Conservation (phyloP, 805 yeast species). For the Metschnikowia cubensis region DNA sequence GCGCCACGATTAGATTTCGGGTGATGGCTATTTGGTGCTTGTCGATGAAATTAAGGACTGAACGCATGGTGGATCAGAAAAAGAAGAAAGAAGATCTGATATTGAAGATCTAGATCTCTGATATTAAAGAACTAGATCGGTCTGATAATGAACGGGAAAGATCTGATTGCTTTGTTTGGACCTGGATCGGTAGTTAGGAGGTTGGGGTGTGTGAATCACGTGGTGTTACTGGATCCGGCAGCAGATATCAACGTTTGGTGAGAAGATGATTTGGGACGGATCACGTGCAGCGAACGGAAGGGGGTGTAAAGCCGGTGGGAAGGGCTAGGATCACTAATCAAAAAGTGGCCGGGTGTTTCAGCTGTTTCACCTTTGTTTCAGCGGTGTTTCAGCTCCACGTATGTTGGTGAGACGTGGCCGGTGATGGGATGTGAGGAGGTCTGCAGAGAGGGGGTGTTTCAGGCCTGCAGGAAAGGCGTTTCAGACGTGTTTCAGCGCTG, state of each 20-base stretch:
- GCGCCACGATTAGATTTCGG: slow-evolving; percentile 23
- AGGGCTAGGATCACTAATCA: background rate
- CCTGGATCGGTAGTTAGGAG: background rate
- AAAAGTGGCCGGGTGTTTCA: no score
- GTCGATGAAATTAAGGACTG: slow-evolving; percentile 23
- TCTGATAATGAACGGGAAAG: background rate
- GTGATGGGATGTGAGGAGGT: background rate
- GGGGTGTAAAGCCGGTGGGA: background rate
- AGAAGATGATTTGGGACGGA: background rate
- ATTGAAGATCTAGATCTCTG: background rate
- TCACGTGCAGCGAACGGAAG: background rate
- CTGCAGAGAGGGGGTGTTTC: background rate
- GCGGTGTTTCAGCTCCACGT: background rate
- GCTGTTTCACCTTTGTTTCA: background rate
- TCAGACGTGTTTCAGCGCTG: background rate
- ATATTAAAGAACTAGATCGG: background rate
- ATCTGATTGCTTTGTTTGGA: background rate
- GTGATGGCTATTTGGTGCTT: slow-evolving; percentile 35
- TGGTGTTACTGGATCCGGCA: background rate
- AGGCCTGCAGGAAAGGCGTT: background rate
- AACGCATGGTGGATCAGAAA: slow-evolving; percentile 1
- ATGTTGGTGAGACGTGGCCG: background rate
- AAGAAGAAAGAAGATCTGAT: background rate
- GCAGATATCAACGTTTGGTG: no score
- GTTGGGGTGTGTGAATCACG: background rate